Evolutionary conservation across 768 basidiomycete species (phyloP), one percentile per base, ranked within the genome.

Genomic region (Phylloporus rhodoxanthus): DNA sequence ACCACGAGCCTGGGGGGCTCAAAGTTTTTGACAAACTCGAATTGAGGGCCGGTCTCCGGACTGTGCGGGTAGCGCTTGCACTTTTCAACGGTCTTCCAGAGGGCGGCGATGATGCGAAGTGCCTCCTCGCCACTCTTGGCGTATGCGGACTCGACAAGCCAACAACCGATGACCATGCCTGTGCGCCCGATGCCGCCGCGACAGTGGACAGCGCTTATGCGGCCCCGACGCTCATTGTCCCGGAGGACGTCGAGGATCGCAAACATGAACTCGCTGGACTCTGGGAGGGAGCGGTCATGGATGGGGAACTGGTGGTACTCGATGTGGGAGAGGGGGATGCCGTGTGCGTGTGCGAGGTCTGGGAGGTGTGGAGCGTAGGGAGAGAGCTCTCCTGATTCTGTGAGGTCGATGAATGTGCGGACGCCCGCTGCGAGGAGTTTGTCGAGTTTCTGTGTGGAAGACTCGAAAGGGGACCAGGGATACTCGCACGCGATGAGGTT

Each of bases 271-370:
- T 80, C 75, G 28, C 70, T 60, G 10, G 79, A 81, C 57, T 76
- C 73, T 36, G 87, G 87, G 6, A 86, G 68, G 30, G 72, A 80
- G 43, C 87, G 77, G 64, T 90, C 87, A 29, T 77, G 80, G 57
- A 90, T 87, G 4, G 87, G 82, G 68, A 88, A 87, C 51, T 82
- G 78, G 71, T 87, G 79, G 72, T 90, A 90, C 57, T 84, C 80
- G 65, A 90, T 74, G 8, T 75, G 68, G 34, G 61, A 44, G 19
- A 70, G 64, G 55, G 80, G 78, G 33, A 88, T 81, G 46, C 74
- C 75, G 20, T 86, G 75, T 8, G 76, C 67, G 8, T 62, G 60
- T 5, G 82, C 81, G 46, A 83, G 79, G 36, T 66, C 59, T 42
- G 70, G 65, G 54, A 90, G 78, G 61, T 74, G 72, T 26, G 75